phyloP scores from a whole-genome alignment of 1,139 yeast species.

The Geotrichum aggregatum region DNA sequence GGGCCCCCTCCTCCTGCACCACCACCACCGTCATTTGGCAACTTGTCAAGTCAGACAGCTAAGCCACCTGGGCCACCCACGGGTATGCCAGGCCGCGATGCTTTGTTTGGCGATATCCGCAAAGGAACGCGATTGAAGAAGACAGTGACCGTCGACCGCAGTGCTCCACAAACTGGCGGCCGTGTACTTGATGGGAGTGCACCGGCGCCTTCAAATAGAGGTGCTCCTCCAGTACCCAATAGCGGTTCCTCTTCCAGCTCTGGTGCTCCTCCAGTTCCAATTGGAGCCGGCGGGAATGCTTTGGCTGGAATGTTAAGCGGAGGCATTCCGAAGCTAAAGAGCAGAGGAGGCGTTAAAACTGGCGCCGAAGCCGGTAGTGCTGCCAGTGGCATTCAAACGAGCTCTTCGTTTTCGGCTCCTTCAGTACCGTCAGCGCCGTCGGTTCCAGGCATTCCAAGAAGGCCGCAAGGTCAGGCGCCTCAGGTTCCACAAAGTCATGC shows the following conservation, averaged over 20 bases:
- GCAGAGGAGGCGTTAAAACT: conserved; percentile 46
- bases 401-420: conserved; percentile 13
- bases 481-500: conserved; percentile 34
- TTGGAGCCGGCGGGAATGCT: conserved; percentile 37
- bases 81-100: conserved; percentile 49
- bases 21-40: conserved; percentile 36
- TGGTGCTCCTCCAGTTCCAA: conserved; percentile 22
- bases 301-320: conserved; percentile 81
- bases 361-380: conserved; percentile 34
- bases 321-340: conserved; percentile 76
- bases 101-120: conserved; percentile 79
- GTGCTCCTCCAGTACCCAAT: conserved; percentile 40
- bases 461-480: conserved; percentile 29
- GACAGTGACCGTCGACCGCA: conserved; percentile 68
- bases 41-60: conserved; percentile 27
- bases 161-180: conserved; percentile 51
- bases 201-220: conserved; percentile 32
- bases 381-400: conserved; percentile 36
- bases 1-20: conserved; percentile 38
- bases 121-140: conserved; percentile 74
- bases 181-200: conserved; percentile 32
- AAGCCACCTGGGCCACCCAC: conserved; percentile 30
- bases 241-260: conserved; percentile 20
- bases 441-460: conserved; percentile 22
- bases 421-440: conserved; percentile 34